A percentile compares a stretch with the other conserved stretches of the same genome.
Evolutionary conservation across 2,329 filamentous ascomycete species (phyloP).

Genomic region (Fusarium phyllophilum): DNA sequence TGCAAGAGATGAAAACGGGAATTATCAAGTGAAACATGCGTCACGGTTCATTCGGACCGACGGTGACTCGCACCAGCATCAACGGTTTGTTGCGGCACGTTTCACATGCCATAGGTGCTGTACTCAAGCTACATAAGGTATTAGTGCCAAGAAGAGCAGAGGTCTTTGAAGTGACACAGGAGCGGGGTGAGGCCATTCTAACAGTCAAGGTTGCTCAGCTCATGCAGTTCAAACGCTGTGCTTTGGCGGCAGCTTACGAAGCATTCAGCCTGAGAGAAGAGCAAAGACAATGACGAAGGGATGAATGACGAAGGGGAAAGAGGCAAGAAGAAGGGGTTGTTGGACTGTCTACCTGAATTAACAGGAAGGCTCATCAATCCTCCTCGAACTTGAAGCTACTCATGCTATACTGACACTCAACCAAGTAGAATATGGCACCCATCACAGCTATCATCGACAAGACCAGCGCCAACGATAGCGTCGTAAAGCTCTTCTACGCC

Average conservation of each 20-base stretch:
- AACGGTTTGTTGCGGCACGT: background rate
- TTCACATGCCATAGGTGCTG: background rate
- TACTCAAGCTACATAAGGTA: background rate
- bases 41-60: background rate
- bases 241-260: background rate
- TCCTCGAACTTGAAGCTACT: background rate
- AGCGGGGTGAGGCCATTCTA: background rate
- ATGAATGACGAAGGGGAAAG: rapidly evolving
- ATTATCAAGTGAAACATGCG: background rate
- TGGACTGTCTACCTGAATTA: background rate
- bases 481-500: background rate
- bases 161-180: background rate
- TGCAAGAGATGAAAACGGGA: background rate
- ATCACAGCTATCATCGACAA: background rate
- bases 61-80: background rate
- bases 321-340: background rate
- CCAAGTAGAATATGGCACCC: background rate
- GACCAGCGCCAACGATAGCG: background rate
- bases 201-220: background rate
- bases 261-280: background rate
- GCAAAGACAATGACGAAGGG: rapidly evolving
- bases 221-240: background rate
- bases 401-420: rapidly evolving
- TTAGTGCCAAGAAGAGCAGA: background rate
- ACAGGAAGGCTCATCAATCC: background rate